A percentile compares a stretch with the other conserved stretches of the same genome.
Conservation (phyloP, 2,329 filamentous ascomycete species). For the Penicillium sp. region DNA sequence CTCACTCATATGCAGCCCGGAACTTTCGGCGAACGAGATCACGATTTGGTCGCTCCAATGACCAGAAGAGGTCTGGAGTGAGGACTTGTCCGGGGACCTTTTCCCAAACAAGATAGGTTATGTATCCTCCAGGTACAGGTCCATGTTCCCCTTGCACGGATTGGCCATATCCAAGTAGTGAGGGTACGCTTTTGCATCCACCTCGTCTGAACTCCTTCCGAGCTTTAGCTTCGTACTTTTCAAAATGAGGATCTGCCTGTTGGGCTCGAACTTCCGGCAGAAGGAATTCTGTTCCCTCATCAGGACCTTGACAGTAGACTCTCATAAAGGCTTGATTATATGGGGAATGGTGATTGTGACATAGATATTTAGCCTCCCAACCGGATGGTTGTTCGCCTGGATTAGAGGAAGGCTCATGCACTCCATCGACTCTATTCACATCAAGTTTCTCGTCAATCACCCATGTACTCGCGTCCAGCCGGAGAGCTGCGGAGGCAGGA, state of each 20-base stretch:
- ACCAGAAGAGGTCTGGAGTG: conserved; percentile 1
- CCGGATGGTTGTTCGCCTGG: conserved; percentile 1
- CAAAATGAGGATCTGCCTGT: conserved; percentile 3
- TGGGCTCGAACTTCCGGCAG: conserved; percentile 3
- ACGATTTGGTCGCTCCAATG: conserved; percentile 4
- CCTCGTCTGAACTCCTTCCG: conserved; percentile 1
- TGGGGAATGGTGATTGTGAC: neutral
- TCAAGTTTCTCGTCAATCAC: conserved; percentile 5
- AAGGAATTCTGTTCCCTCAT: conserved; percentile 7
- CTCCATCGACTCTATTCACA: conserved; percentile 7
- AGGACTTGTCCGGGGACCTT: conserved; percentile 4
- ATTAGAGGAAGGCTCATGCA: conserved; percentile 1
- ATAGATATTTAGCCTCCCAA: conserved; percentile 8
- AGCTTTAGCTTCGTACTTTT: conserved; percentile 3
- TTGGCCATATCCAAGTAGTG: conserved; percentile 6
- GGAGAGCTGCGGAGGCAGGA: conserved; percentile 1
- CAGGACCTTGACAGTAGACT: conserved; percentile 6
- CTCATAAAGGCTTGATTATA: conserved; percentile 5
- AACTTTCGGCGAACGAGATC: conserved; percentile 5
- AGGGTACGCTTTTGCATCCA: conserved; percentile 6
- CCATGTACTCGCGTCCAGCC: conserved; percentile 5
- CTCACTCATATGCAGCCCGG: conserved; percentile 5
- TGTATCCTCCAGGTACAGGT: conserved; percentile 8
- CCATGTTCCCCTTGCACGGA: conserved; percentile 3
- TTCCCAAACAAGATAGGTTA: conserved; percentile 6